Percentiles rank a stretch among this genome's conserved stretches.
Evolutionary conservation across 2,329 filamentous ascomycete genomes (phyloP).

Genomic region (Hypoxylon sp.): DNA sequence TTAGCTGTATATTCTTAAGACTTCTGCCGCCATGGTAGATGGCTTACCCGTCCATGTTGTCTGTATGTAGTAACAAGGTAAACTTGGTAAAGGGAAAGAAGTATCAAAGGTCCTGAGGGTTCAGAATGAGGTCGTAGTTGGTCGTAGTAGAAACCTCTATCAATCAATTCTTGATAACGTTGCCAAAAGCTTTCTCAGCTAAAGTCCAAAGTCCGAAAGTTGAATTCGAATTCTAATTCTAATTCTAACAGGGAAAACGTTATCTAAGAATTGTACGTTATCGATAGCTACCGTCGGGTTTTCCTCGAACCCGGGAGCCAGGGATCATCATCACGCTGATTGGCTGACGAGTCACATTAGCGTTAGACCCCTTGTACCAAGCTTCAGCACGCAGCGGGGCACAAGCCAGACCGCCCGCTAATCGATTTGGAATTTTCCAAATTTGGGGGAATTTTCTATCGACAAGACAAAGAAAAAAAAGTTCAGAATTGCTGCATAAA

Average conservation of each 20-base stretch:
- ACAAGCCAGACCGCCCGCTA: constrained; percentile 33
- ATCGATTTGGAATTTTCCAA: constrained; percentile 47
- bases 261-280: constrained; percentile 26
- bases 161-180: not conserved
- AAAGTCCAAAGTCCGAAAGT: too few species aligned
- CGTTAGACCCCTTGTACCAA: constrained; percentile 23
- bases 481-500: not conserved
- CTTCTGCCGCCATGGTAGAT: not conserved
- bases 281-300: constrained; percentile 38
- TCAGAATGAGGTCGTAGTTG: not conserved
- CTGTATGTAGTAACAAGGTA: not conserved
- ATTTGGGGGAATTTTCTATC: constrained; percentile 32
- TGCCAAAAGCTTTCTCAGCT: constrained; percentile 19
- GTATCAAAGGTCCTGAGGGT: not conserved
- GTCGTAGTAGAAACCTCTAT: constrained; percentile 28
- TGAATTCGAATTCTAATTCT: too few species aligned
- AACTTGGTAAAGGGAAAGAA: not conserved
- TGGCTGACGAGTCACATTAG: constrained; percentile 9
- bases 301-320: constrained; percentile 21
- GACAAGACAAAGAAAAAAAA: not conserved
- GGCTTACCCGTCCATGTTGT: constrained; percentile 50
- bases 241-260: constrained; percentile 5
- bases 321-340: constrained; percentile 4
- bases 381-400: constrained; percentile 39
- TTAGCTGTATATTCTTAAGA: constrained; percentile 7